Evolutionary conservation across 31 red algal species (phyloP).

Genomic region (Odonthalia washingtoniensis): DNA sequence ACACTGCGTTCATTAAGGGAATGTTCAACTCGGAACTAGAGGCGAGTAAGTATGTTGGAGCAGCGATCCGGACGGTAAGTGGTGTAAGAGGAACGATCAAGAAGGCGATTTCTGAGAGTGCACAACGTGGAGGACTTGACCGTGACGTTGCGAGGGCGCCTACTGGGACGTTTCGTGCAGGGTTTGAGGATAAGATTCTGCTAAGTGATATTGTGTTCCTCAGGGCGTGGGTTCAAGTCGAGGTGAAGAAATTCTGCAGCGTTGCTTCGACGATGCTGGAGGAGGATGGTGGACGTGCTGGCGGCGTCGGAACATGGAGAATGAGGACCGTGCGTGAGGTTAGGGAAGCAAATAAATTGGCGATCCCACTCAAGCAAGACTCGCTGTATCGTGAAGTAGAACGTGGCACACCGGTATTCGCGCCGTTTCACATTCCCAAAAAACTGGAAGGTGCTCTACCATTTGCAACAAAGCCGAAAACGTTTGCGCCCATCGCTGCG

Average conservation of each 20-base stretch:
- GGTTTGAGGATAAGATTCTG: conserved; percentile 97
- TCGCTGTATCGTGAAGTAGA: conserved; percentile 89
- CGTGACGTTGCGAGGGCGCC: conserved; percentile 78
- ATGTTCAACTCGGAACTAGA: conserved; percentile 99
- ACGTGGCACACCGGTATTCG: conserved; percentile 69
- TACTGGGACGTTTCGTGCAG: conserved; percentile 98
- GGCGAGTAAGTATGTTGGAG: conserved; percentile 96
- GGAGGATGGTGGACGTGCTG: conserved; percentile 33
- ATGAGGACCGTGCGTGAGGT: conserved; percentile 98
- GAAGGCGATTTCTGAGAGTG: conserved; percentile 75
- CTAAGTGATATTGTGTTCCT: conserved; percentile 98
- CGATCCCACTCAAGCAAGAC: conserved; percentile 86
- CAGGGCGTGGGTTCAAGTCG: conserved; percentile 94
- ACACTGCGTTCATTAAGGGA: conserved; percentile 98
- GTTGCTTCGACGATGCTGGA: conserved; percentile 81
- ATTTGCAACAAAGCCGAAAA: conserved; percentile 90
- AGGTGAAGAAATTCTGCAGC: conserved; percentile 77
- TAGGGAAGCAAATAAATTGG: conserved; percentile 72
- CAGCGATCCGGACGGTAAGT: conserved; percentile 88
- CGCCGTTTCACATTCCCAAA: conserved; percentile 78
- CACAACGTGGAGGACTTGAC: conserved; percentile 54
- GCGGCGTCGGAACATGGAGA: conserved; percentile 70
- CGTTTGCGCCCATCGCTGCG: conserved; percentile 48
- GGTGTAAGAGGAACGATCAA: conserved; percentile 97
- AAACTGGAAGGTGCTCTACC: conserved; percentile 92